A percentile compares a stretch with the other conserved stretches of the same genome.
phyloP scores from a whole-genome alignment of 768 basidiomycete genomes.

The Suillus americanus region DNA sequence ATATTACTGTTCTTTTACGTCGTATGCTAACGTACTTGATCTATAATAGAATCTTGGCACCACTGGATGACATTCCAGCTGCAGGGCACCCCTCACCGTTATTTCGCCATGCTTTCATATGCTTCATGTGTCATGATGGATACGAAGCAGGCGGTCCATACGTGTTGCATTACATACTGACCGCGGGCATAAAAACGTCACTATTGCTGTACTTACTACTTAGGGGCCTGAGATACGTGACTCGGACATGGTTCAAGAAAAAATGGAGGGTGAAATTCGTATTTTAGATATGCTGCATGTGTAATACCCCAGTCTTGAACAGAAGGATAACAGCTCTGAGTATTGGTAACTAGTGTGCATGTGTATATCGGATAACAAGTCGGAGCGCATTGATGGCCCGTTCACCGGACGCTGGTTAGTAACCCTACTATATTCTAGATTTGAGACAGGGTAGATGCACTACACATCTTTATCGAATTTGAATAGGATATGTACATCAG shows the following conservation, averaged over 20 bases:
- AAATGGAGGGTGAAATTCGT: neutral
- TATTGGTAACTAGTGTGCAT: neutral
- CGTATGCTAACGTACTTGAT: neutral
- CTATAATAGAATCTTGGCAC: neutral
- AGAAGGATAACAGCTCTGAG: neutral
- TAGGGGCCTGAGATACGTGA: neutral
- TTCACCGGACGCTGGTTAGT: neutral
- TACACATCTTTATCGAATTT: neutral
- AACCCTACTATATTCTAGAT: neutral
- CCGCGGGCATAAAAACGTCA: neutral
- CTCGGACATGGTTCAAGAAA: neutral
- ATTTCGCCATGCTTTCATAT: neutral
- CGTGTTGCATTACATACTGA: neutral
- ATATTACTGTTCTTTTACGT: neutral
- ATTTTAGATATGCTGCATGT: neutral
- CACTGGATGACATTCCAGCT: neutral
- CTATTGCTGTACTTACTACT: neutral
- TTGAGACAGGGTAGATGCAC: too few species aligned
- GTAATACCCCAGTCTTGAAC: neutral
- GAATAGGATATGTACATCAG: neutral
- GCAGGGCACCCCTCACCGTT: neutral
- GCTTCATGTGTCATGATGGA: neutral
- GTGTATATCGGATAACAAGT: neutral
- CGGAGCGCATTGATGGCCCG: neutral
- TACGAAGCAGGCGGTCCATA: neutral